Base-by-base conservation (phyloP, 257 asterid genomes). In the Oldenlandia corymbosa region DNA sequence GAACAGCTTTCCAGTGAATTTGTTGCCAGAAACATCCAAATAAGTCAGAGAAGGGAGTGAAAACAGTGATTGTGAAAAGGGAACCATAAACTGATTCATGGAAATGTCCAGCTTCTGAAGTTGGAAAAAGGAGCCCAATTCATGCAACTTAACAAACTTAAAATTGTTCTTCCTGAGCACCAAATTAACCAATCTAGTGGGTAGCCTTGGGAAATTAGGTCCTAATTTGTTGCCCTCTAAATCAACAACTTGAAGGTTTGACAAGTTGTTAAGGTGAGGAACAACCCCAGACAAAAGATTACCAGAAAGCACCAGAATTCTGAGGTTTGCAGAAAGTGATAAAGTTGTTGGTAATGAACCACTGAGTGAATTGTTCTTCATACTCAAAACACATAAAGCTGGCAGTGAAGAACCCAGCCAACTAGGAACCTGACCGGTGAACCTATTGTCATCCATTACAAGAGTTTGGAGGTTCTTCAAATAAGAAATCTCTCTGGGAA, bases 211-310 rank as follows among this genome's bases (percentile, higher is more conserved):
- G 65, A 86, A 81, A 24, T 69, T 60, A 47, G 98, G 96, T 17
- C 98, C 96, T 61, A 91, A 69, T 70, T 69, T 55, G 68, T 91
- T 91, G 68, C 68, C 42, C 62, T 65, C 85, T 32, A 91, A 65
- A 78, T 86, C 95, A 80, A 88, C 83, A 74, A 83, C 83, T 66
- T 91, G 98, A 26, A 91, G 86, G 65, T 84, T 91, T 36, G 79
- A 71, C 77, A 91, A 65, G 16, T 64, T 73, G 4, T 68, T 74
- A 48, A 91, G 74, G 37, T 46, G 61, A 43, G 85, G 79, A 16
- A 86, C 79, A 46, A 71, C 81, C 64, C 92, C 96, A 13, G 90
- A 72, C 11, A 86, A 71, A 54, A 73, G 71, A 59, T 88, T 91
- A 26, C 60, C 67, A 66, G 98, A 79, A 36, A 86, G 69, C 39